Base-by-base conservation (phyloP, 805 yeast genomes). In the Saturnispora sekii region DNA sequence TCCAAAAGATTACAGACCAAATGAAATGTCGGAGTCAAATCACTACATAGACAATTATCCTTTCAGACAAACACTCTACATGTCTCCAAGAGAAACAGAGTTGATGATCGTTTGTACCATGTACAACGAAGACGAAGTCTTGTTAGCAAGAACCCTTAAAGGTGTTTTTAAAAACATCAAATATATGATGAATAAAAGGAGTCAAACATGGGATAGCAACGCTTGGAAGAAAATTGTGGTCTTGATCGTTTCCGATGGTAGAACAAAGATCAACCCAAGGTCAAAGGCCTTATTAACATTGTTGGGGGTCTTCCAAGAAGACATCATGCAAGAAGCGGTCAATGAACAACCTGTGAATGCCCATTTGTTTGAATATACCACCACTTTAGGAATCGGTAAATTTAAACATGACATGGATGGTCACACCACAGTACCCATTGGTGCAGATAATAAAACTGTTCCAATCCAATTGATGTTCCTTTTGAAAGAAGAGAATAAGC, bases 171-270 rank as follows among this genome's bases (percentile, higher is more conserved):
- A 85, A 46, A 90, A 90, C 61, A 83, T 90, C 54, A 75, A 77
- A 51, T 79, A 85, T 60, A 74, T 90, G 67, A 73, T 77, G 42
- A 74, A 83, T 51, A 37, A 59, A 36, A 38, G 50, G 1, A 51
- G 54, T 30, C 70, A 79, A 26, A 74, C 79, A 2, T 90, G 96
- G 95, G 97, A 97, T 21, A 77, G 79, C 36, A 93, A 86, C 47
- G 80, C 93, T 2, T 90, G 97, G 97, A 86, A 88, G 56, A 88
- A 87, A 56, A 77, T 90, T 32, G 95, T 86, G 8, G 90, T 90
- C 29, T 79, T 85, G 51, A 76, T 90, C 38, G 89, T 90, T 11
- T 81, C 86, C 46, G 98, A 90, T 66, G 98, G 98, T 51, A 79
- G 96, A 53, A 71, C 77, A 8, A 86, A 88, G 55, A 77, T 90